Percentiles rank a stretch among this genome's conserved stretches.
Conservation (phyloP, 164 flowering plant genomes). For the Platanus orientalis region DNA sequence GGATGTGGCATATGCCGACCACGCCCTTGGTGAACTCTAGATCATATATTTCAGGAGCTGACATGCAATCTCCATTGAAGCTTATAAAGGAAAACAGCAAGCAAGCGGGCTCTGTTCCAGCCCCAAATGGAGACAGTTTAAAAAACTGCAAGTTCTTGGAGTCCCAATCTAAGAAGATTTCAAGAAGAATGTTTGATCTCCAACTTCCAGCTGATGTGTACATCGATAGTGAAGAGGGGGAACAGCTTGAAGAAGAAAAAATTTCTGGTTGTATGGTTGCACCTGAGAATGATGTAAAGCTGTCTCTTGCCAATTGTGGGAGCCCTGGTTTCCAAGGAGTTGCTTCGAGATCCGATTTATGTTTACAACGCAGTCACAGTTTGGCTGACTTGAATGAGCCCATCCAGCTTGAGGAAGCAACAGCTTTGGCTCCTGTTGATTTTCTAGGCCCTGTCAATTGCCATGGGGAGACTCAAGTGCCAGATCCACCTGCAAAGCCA, state of each 20-base stretch:
- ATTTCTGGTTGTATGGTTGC: conserved; percentile 23
- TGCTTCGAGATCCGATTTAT: conserved; percentile 27
- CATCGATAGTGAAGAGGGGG: conserved; percentile 62
- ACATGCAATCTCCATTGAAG: conserved; percentile 38
- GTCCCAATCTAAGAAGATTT: conserved; percentile 47
- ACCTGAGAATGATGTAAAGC: conserved; percentile 26
- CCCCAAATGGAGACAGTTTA: conserved; percentile 38
- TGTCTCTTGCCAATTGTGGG: conserved; percentile 23
- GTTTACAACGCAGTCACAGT: conserved; percentile 17
- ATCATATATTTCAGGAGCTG: conserved; percentile 44
- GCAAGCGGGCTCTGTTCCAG: conserved; percentile 27
- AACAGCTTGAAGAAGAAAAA: conserved; percentile 27
- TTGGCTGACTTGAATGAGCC: conserved; percentile 87
- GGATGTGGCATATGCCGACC: conserved; percentile 37
- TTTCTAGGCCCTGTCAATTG: conserved; percentile 21
- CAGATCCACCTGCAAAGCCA: conserved; percentile 15
- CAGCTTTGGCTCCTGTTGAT: conserved; percentile 31
- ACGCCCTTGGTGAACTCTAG: conserved; percentile 42
- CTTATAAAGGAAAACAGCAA: conserved; percentile 40
- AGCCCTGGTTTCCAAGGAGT: conserved; percentile 22
- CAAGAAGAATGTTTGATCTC: conserved; percentile 73
- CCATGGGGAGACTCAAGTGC: conserved; percentile 22
- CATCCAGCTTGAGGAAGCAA: conserved; percentile 45
- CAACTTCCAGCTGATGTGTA: conserved; percentile 85
- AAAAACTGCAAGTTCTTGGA: conserved; percentile 48